A percentile compares a stretch with the other conserved stretches of the same genome.
Evolutionary conservation across 2,329 filamentous ascomycete species (phyloP).

Genomic region (Neurospora crassa): DNA sequence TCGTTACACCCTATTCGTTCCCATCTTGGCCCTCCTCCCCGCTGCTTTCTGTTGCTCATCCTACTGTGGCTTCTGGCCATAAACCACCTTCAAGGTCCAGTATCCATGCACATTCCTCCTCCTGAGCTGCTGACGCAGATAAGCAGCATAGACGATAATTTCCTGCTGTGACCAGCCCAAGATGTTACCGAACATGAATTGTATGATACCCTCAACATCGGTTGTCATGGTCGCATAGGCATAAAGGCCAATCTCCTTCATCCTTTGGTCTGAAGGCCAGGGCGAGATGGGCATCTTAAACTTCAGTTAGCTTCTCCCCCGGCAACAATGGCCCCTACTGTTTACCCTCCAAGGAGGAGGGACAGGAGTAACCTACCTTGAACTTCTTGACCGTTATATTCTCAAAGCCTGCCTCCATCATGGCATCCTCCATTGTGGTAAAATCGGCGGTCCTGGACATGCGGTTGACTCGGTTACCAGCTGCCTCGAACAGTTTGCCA

Average conservation of each 20-base stretch:
- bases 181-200: slow-evolving; percentile 11
- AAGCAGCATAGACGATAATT: slow-evolving; percentile 5
- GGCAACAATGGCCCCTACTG: neutral
- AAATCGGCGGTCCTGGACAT: neutral
- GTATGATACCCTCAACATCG: slow-evolving; percentile 13
- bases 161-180: slow-evolving; percentile 13
- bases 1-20: too few relatives aligned
- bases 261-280: slow-evolving; percentile 8
- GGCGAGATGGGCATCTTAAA: slow-evolving; percentile 7
- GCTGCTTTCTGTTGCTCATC: neutral
- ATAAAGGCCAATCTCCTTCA: slow-evolving; percentile 11
- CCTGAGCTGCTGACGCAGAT: slow-evolving; percentile 3
- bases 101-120: slow-evolving; percentile 8
- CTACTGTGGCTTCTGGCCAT: slow-evolving; percentile 6
- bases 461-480: neutral
- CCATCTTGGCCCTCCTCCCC: neutral
- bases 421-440: slow-evolving; percentile 2
- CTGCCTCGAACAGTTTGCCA: slow-evolving; percentile 5
- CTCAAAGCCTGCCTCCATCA: slow-evolving; percentile 11
- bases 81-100: slow-evolving; percentile 2
- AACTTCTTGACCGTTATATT: slow-evolving; percentile 5
- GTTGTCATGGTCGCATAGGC: neutral
- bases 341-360: too few relatives aligned
- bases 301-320: neutral
- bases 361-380: neutral